Evolutionary conservation across 2,329 filamentous ascomycete species (phyloP), one percentile per base, ranked within the genome.

Genomic region (Aspergillus piperis): DNA sequence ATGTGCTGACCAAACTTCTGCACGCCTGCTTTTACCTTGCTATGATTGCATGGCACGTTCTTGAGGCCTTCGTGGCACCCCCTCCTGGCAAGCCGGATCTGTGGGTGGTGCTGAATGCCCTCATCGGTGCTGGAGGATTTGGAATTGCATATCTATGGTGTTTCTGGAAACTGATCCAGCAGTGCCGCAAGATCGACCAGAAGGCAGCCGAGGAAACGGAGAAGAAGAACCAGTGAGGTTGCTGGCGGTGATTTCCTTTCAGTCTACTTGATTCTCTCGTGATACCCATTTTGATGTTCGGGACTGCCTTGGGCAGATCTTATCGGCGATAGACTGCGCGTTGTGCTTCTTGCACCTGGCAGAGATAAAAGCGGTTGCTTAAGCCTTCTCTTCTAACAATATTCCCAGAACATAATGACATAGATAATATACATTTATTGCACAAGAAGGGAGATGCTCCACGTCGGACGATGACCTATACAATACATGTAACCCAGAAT

Each of bases 71-170:
- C 62, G 77, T 92, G 1, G 62, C 75, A 8, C 88, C 93, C 13
- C 93, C 94, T 4, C 68, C 79, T 0, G 82, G 84, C 60, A 97
- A 96, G 77, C 95, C 95, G 0, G 95, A 99, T 78, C 79, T 99
- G 1, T 99, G 94, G 94, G 88, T 96, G 3, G 93, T 99, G 2
- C 84, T 88, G 11, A 99, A 99, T 70, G 92, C 95, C 8, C 87
- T 92, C 17, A 78, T 98, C 21, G 95, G 95, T 7, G 91, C 91
- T 21, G 88, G 86, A 3, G 95, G 92, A 0, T 99, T 98, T 73
- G 85, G 85, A 0, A 78, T 96, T 36, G 96, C 92, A 75, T 98
- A 97, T 74, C 71, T 95, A 7, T 99, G 95, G 95, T 97, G 93
- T 75, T 76, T 95, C 63, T 89, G 87, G 84, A 89, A 86, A 65